Conservation (phyloP, 768 basidiomycete species). For the Arthromyces matolae region DNA sequence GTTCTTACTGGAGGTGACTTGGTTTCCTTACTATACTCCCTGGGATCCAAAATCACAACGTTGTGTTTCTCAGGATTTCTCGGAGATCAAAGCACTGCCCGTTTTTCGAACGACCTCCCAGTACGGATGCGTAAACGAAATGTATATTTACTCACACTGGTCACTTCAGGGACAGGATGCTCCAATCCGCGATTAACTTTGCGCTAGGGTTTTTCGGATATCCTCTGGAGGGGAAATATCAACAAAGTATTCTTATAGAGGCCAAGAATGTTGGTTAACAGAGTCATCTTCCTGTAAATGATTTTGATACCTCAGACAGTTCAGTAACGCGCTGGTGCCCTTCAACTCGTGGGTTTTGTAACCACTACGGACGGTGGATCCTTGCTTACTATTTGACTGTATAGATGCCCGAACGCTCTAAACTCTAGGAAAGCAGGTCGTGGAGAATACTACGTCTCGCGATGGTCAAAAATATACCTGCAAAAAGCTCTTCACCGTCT, state of each 20-base stretch:
- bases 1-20: constrained; percentile 64
- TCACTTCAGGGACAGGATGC: constrained; percentile 62
- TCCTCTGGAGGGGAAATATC: constrained; percentile 68
- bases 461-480: constrained; percentile 76
- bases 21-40: not conserved
- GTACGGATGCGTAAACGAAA: constrained; percentile 29
- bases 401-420: constrained; percentile 62
- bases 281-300: constrained; percentile 11
- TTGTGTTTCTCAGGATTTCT: constrained; percentile 48
- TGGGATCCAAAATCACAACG: not conserved
- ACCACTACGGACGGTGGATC: not conserved
- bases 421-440: constrained; percentile 47
- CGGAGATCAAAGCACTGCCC: constrained; percentile 55
- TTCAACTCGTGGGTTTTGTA: constrained; percentile 58
- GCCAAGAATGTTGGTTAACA: constrained; percentile 44
- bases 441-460: constrained; percentile 48
- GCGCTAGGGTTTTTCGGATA: constrained; percentile 76
- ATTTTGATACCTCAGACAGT: constrained; percentile 32
- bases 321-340: constrained; percentile 84
- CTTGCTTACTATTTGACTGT: not conserved
- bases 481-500: constrained; percentile 60
- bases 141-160: not conserved
- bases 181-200: constrained; percentile 60
- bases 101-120: constrained; percentile 81
- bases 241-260: constrained; percentile 76